These are phyloP conservation scores for Dryas drummondii DNA, from an alignment of 306 rosid species.

Conservation along the genomic window DNA sequence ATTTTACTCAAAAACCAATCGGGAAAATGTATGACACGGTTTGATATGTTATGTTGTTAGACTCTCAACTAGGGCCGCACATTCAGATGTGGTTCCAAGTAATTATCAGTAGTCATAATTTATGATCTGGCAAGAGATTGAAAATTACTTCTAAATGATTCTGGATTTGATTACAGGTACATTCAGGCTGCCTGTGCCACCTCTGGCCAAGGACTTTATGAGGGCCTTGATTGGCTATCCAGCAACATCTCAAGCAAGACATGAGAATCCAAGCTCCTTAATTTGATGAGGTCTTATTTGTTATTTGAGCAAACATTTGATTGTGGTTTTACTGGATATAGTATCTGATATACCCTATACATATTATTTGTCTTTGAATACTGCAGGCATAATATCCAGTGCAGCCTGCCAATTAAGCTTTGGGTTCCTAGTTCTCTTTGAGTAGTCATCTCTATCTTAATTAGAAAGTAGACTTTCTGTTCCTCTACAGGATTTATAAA, in stretches of 20 bases:
- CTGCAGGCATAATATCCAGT: neutral
- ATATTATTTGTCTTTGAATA: neutral
- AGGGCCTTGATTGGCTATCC: constrained; percentile 90
- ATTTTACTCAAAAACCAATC: too few relatives aligned
- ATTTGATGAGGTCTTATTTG: neutral
- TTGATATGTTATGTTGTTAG: neutral
- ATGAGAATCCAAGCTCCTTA: constrained; percentile 26
- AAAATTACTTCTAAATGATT: neutral
- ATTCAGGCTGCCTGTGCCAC: constrained; percentile 58
- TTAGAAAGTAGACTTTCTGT: too few relatives aligned
- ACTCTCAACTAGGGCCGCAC: neutral
- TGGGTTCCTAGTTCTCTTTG: too few relatives aligned
- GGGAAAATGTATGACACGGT: too few relatives aligned
- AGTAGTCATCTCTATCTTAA: too few relatives aligned
- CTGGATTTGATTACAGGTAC: constrained; percentile 41
- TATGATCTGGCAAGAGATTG: neutral
- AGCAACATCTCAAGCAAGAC: constrained; percentile 67
- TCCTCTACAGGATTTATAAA: too few relatives aligned
- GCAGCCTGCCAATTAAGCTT: too few relatives aligned
- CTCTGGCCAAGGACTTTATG: constrained; percentile 63
- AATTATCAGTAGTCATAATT: neutral
- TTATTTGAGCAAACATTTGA: neutral
- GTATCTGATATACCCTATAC: neutral
- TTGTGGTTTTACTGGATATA: neutral
- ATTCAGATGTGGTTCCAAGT: neutral